Evolutionary conservation across 768 basidiomycete genomes (phyloP), one percentile per base, ranked within the genome.

Genomic region (Lentinula sp.): DNA sequence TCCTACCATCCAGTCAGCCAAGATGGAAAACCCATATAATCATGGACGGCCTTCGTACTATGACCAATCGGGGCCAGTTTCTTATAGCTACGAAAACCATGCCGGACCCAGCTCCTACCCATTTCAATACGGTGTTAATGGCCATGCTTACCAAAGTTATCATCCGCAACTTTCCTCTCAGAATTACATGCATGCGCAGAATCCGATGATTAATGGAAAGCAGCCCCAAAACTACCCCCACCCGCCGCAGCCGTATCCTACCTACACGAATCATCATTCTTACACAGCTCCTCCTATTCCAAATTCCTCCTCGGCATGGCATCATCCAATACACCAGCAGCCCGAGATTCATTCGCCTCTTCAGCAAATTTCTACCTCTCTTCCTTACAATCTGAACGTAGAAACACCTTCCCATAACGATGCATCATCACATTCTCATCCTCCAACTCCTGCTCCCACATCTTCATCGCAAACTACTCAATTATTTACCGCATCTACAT

Each of bases 1-100:
- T n/a, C 28, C 28, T 28, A 28, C 28, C 28, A 28, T 28, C 28
- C 28, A 28, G 28, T 33, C 33, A 54, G 52, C 36, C 32, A 41
- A 41, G 18, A 56, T 56, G 55, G 35, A 37, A 42, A 56, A 43
- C 18, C 18, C 55, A 13, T 43, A 56, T 42, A 10, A 15, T 43
- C 42, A 43, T n/a, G 42, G 42, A 33, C 33, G 33, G 0, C 63
- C 73, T 3, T 66, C 61, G 12, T 74, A 69, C 59, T 68, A 68
- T 61, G 60, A 61, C 23, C 67, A 64, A 41, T 61, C 50, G 28
- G 53, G 61, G 12, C 64, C 69, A 3, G 67, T 71, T 13, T 45
- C 60, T 20, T 59, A 58, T 5, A 35, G 6, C 39, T 63, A 59
- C 12, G 42, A 20, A 16, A 56, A 45, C 42, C 49, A 45, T 28